phyloP scores from a whole-genome alignment of 2,329 filamentous ascomycete species.

The Cercospora sp. region DNA sequence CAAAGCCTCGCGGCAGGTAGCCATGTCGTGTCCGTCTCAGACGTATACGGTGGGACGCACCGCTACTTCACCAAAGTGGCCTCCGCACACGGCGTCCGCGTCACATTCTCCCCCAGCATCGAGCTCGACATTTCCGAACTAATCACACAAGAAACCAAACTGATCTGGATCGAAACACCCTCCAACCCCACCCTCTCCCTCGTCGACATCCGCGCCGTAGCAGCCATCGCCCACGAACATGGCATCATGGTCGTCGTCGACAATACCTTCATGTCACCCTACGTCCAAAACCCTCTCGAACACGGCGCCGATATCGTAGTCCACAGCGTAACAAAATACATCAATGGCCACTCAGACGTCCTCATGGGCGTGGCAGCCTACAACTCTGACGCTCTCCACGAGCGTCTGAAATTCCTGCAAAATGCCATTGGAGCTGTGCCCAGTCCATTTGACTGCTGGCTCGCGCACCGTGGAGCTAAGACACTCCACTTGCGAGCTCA shows the following conservation, averaged over 20 bases:
- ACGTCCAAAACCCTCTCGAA: conserved; percentile 93
- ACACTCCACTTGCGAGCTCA: conserved; percentile 90
- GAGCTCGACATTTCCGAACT: conserved; percentile 82
- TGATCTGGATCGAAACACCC: conserved; percentile 96
- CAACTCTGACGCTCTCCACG: conserved; percentile 78
- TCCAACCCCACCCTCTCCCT: conserved; percentile 92
- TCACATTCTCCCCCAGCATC: conserved; percentile 91
- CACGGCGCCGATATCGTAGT: conserved; percentile 96
- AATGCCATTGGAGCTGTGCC: conserved; percentile 97
- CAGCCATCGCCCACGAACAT: conserved; percentile 77
- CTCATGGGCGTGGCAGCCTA: conserved; percentile 97
- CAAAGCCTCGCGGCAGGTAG: conserved; percentile 88
- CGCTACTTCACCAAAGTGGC: conserved; percentile 99
- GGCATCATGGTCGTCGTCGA: conserved; percentile 97
- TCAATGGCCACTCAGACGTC: conserved; percentile 95
- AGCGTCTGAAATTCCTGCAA: conserved; percentile 84
- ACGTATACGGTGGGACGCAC: conserved; percentile 97
- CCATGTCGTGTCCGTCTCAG: conserved; percentile 93
- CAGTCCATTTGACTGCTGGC: conserved; percentile 95
- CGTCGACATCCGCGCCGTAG: conserved; percentile 88
- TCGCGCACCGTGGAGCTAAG: conserved; percentile 94
- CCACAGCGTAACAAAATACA: conserved; percentile 98
- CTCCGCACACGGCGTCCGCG: conserved; percentile 86
- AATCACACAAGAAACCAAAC: conserved; percentile 84
- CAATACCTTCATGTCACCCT: conserved; percentile 96